phyloP scores from a whole-genome alignment of 2,329 filamentous ascomycete species.

The Moelleriella libera region DNA sequence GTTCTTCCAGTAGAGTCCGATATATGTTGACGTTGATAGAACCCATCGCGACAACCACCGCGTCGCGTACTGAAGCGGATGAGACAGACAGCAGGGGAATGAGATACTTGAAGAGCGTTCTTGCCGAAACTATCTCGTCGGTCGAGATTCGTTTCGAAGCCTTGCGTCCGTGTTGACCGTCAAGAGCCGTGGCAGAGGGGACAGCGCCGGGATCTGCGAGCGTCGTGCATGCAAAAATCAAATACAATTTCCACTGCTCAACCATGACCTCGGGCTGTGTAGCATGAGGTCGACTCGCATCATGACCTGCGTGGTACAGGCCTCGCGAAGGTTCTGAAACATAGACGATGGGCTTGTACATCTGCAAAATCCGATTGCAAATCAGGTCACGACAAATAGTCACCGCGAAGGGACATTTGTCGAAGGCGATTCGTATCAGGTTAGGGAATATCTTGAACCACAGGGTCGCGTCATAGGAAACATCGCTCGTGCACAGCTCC shows the following conservation, averaged over 20 bases:
- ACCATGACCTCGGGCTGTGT: constrained; percentile 76
- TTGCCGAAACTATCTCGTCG: constrained; percentile 74
- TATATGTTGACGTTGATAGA: constrained; percentile 95
- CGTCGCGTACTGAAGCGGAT: constrained; percentile 70
- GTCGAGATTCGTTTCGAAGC: constrained; percentile 54
- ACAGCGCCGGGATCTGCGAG: constrained; percentile 66
- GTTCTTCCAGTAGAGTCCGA: constrained; percentile 73
- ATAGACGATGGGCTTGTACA: constrained; percentile 72
- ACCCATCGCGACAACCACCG: constrained; percentile 81
- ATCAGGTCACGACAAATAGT: constrained; percentile 84
- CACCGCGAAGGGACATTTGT: constrained; percentile 82
- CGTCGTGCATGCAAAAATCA: constrained; percentile 94
- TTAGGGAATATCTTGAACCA: constrained; percentile 99
- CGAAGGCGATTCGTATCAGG: constrained; percentile 76
- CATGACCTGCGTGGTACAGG: constrained; percentile 43
- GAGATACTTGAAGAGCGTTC: constrained; percentile 79
- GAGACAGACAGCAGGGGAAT: constrained; percentile 75
- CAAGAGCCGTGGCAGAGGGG: constrained; percentile 23
- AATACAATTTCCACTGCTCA: constrained; percentile 95
- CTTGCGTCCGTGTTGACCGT: constrained; percentile 66
- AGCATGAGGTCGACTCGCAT: constrained; percentile 45
- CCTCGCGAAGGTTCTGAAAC: constrained; percentile 62
- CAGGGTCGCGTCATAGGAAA: constrained; percentile 83
- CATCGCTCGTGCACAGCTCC: constrained; percentile 88
- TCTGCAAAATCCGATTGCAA: constrained; percentile 81